Conservation (phyloP, 2,329 filamentous ascomycete genomes). For the Fusarium newnesense region DNA sequence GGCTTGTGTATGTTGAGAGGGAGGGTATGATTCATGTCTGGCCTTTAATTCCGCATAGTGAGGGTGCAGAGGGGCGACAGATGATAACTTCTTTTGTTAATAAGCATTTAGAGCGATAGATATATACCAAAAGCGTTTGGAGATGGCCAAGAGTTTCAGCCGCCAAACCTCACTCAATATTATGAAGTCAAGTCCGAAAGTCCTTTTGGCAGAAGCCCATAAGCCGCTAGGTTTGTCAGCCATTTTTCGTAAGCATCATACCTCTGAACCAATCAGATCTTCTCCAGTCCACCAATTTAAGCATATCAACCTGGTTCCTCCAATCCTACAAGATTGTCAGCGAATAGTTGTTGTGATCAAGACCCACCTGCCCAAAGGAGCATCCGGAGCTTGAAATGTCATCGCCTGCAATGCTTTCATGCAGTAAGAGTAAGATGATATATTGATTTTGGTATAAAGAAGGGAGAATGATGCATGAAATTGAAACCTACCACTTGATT, state of each 20-base stretch:
- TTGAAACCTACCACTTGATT: fast-evolving
- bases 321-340: neutral
- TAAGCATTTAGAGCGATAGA: neutral
- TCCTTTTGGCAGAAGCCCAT: neutral
- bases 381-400: constrained; percentile 11
- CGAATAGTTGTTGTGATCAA: neutral
- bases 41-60: neutral
- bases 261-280: neutral
- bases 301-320: neutral
- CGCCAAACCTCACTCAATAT: neutral
- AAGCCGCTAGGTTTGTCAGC: neutral
- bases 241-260: neutral
- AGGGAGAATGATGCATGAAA: fast-evolving
- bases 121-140: fast-evolving
- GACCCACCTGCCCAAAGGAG: constrained; percentile 15
- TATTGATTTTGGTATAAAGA: neutral
- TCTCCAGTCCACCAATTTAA: neutral
- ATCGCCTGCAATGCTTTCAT: neutral
- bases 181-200: neutral
- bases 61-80: neutral
- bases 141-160: neutral
- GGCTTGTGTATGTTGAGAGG: constrained; percentile 2
- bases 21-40: constrained; percentile 4
- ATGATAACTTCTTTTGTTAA: neutral
- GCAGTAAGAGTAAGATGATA: too few species aligned